Evolutionary conservation across 2,329 filamentous ascomycete species (phyloP).

Genomic region (Tothia fuscella): DNA sequence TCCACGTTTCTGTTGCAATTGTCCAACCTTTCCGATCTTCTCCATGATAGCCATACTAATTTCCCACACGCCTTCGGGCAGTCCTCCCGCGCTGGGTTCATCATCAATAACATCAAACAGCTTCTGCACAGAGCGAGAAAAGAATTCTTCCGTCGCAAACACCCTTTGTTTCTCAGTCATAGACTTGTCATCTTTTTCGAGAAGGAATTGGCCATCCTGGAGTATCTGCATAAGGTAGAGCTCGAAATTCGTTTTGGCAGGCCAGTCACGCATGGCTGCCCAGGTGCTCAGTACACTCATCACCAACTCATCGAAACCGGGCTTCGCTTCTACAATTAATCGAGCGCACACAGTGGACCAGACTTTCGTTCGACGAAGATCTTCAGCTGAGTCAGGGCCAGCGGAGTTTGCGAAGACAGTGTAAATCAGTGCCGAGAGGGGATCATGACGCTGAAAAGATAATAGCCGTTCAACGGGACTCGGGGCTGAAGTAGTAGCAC

Average conservation of each 20-base stretch:
- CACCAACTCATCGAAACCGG: slow-evolving; percentile 67
- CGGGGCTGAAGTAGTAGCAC: slow-evolving; percentile 36
- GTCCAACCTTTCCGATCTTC: slow-evolving; percentile 58
- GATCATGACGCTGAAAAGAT: slow-evolving; percentile 80
- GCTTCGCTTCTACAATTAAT: slow-evolving; percentile 65
- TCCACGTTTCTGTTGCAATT: slow-evolving; percentile 30
- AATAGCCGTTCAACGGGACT: slow-evolving; percentile 70
- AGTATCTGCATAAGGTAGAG: slow-evolving; percentile 91
- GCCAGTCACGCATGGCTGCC: slow-evolving; percentile 79
- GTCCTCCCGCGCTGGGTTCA: slow-evolving; percentile 61
- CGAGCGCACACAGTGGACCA: slow-evolving; percentile 84
- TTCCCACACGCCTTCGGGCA: slow-evolving; percentile 74
- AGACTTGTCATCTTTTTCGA: slow-evolving; percentile 69
- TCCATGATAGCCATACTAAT: slow-evolving; percentile 73
- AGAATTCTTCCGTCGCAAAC: slow-evolving; percentile 69
- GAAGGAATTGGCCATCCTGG: slow-evolving; percentile 80
- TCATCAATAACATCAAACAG: slow-evolving; percentile 82
- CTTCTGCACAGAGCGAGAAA: slow-evolving; percentile 65
- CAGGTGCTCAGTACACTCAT: slow-evolving; percentile 79
- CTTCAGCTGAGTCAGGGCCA: slow-evolving; percentile 69
- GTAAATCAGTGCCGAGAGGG: slow-evolving; percentile 72
- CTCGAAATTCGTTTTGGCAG: slow-evolving; percentile 78
- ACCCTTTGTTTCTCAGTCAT: slow-evolving; percentile 52
- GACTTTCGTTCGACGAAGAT: slow-evolving; percentile 64
- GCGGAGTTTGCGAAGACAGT: slow-evolving; percentile 82